Evolutionary conservation across 83 land plant genomes (phyloP).

Genomic region (Isoetes engelmannii): DNA sequence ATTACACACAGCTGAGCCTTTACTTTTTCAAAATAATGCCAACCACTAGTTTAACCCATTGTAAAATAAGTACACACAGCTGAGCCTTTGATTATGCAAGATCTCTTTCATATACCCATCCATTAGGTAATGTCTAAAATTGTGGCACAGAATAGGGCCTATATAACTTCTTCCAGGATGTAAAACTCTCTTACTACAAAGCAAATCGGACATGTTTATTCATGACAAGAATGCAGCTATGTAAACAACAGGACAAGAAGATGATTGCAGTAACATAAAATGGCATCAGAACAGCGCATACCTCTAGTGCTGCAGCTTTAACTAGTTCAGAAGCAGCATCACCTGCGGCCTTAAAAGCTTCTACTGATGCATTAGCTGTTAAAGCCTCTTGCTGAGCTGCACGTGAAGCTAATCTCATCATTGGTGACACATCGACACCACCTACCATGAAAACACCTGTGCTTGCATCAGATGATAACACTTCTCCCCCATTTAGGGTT

Average conservation of each 20-base stretch:
- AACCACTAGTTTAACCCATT: no score
- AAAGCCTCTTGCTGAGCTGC: conserved; percentile 95
- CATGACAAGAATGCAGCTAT: not conserved
- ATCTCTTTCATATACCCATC: no score
- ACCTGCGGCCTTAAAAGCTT: conserved; percentile 88
- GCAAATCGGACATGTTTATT: not conserved
- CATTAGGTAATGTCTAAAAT: no score
- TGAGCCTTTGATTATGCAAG: no score
- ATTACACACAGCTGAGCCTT: no score
- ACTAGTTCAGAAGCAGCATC: conserved; percentile 97
- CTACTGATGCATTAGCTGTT: conserved; percentile 69
- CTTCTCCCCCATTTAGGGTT: not conserved
- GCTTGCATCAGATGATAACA: not conserved
- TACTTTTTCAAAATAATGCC: no score
- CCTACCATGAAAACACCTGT: conserved; percentile 42
- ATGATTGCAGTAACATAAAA: no score
- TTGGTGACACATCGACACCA: conserved; percentile 51
- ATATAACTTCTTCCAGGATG: no score
- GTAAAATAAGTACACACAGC: no score
- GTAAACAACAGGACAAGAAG: no score
- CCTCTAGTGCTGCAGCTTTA: conserved; percentile 85
- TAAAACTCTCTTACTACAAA: no score
- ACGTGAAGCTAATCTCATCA: conserved; percentile 59
- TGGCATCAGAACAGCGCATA: conserved; percentile 1
- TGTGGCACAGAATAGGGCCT: not conserved